Conservation (phyloP, 345 rosid genomes). For the Citrus glauca region DNA sequence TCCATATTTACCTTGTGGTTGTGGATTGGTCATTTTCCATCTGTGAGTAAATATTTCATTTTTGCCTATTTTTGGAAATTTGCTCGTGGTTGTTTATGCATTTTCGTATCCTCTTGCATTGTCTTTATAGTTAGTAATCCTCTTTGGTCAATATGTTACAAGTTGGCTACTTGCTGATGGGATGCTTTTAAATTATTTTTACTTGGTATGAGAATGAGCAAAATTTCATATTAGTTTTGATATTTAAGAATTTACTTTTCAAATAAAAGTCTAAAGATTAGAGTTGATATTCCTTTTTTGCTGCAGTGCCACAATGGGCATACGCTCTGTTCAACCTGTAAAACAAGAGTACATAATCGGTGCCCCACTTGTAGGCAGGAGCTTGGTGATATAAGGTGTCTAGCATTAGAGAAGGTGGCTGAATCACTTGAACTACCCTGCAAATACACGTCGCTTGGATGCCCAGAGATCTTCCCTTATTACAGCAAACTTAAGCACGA, state of each 20-base stretch:
- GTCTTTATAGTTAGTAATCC: neutral
- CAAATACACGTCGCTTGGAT: conserved; percentile 73
- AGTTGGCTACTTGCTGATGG: neutral
- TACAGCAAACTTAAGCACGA: conserved; percentile 94
- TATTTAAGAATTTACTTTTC: neutral
- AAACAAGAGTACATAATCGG: conserved; percentile 80
- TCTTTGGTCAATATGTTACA: neutral
- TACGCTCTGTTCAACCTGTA: conserved; percentile 92
- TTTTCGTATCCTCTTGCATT: neutral
- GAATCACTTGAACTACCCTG: conserved; percentile 93
- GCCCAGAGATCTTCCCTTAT: conserved; percentile 91
- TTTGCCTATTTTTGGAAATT: neutral
- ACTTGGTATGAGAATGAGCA: neutral
- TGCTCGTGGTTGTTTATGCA: neutral
- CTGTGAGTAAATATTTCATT: neutral
- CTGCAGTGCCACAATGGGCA: conserved; percentile 97
- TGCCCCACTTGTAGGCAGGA: conserved; percentile 98
- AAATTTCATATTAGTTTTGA: neutral
- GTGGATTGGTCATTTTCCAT: neutral
- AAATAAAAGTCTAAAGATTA: neutral
- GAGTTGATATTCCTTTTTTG: neutral
- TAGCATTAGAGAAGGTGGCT: conserved; percentile 89
- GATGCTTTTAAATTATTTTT: neutral
- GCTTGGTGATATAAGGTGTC: conserved; percentile 95
- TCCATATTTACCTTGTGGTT: neutral